Evolutionary conservation across 176 grass and related monocot species (phyloP).

Genomic region (Eremochloa ophiuroides): DNA sequence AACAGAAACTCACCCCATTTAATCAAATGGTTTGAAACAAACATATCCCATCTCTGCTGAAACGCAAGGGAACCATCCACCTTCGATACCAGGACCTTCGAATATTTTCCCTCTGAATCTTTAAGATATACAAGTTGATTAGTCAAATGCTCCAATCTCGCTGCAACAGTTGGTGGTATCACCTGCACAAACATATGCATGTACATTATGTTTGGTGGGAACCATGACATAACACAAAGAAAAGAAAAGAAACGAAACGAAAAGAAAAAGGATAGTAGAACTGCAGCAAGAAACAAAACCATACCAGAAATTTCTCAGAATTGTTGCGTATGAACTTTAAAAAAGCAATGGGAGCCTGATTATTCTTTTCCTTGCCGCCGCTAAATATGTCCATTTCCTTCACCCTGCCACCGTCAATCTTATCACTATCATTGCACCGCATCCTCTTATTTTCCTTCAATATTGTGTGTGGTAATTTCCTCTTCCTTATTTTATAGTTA

Average conservation of each 20-base stretch:
- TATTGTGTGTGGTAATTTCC: neutral
- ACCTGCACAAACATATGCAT: slow-evolving; percentile 36
- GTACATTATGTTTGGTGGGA: neutral
- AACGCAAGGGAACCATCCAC: slow-evolving; percentile 39
- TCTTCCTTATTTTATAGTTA: slow-evolving; percentile 13
- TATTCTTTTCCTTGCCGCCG: neutral
- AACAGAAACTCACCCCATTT: slow-evolving; percentile 38
- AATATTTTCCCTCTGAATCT: slow-evolving; percentile 35
- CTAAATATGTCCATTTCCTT: neutral
- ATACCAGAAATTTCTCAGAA: slow-evolving; percentile 52
- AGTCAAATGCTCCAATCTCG: slow-evolving; percentile 20
- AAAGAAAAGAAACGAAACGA: neutral
- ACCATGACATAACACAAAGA: neutral
- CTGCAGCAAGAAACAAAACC: slow-evolving; percentile 15
- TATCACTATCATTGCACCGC: neutral
- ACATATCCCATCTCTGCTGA: slow-evolving; percentile 51
- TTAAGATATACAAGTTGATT: slow-evolving; percentile 36
- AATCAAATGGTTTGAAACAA: slow-evolving; percentile 57
- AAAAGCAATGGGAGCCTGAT: slow-evolving; percentile 12
- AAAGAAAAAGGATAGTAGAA: neutral
- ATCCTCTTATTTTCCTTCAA: neutral
- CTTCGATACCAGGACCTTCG: slow-evolving; percentile 22
- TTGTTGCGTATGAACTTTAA: slow-evolving; percentile 39
- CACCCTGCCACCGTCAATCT: neutral
- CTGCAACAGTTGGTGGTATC: slow-evolving; percentile 37